Conservation (phyloP, 768 basidiomycete genomes). For the Lactifluus piperatus region DNA sequence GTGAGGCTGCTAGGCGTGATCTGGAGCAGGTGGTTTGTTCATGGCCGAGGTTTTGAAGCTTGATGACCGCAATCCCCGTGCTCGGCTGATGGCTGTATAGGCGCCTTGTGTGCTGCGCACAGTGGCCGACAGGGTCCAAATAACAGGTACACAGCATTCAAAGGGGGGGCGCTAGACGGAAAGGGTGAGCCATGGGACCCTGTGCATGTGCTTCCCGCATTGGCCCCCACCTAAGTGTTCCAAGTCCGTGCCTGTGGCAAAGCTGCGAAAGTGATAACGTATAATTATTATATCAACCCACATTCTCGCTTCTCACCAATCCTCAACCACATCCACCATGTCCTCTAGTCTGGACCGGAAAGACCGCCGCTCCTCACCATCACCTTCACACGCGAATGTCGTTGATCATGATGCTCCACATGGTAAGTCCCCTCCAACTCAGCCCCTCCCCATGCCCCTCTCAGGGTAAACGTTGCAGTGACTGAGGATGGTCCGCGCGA, state of each 20-base stretch:
- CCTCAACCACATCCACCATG: not conserved
- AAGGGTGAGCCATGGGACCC: no score
- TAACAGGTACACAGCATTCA: no score
- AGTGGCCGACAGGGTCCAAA: not conserved
- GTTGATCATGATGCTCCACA: slow-evolving; percentile 20
- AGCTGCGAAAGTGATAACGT: not conserved
- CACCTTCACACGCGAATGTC: slow-evolving; percentile 16
- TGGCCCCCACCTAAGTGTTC: no score
- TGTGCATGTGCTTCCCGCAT: no score
- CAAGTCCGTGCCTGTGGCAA: not conserved
- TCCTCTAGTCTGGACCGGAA: slow-evolving; percentile 8
- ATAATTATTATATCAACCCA: not conserved
- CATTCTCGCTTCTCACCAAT: not conserved
- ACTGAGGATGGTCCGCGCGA: slow-evolving; percentile 42
- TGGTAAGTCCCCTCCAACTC: slow-evolving; percentile 9
- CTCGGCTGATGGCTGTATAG: no score
- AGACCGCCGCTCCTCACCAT: slow-evolving; percentile 10
- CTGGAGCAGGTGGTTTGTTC: not conserved
- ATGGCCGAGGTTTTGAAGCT: not conserved
- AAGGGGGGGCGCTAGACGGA: no score
- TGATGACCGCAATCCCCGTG: no score
- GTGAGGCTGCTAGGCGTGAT: no score
- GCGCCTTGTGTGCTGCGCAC: not conserved
- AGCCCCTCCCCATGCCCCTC: slow-evolving; percentile 14
- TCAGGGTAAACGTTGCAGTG: slow-evolving; percentile 33